These are phyloP conservation scores for Lagenidium sp. DNA, from an alignment of 352 stramenopile species.

Conservation along the genomic window DNA sequence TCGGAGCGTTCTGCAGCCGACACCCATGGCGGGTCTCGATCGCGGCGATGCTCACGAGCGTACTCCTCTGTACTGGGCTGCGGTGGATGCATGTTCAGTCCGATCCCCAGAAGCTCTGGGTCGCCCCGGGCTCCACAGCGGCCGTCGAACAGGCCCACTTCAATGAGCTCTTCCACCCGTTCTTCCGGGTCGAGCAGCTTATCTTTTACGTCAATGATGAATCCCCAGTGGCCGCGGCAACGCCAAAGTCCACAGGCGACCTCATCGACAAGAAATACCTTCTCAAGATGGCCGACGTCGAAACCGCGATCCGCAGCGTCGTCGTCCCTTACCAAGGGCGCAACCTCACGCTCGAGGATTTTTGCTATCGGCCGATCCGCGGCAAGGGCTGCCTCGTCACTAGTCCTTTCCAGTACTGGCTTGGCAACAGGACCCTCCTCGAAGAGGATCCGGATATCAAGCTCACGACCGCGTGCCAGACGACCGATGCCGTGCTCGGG, in stretches of 20 bases:
- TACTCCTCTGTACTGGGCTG: constrained; percentile 48
- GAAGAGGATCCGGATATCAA: constrained; percentile 69
- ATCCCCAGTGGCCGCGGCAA: constrained; percentile 1
- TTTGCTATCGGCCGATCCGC: constrained; percentile 73
- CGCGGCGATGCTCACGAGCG: constrained; percentile 31
- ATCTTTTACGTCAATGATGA: constrained; percentile 49
- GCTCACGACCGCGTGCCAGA: constrained; percentile 85
- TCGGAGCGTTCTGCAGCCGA: constrained; percentile 43
- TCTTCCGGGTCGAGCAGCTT: constrained; percentile 83
- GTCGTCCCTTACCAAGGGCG: constrained; percentile 19
- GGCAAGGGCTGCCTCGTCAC: constrained; percentile 77
- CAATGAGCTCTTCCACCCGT: constrained; percentile 72
- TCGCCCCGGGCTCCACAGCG: constrained; percentile 48
- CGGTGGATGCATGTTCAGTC: constrained; percentile 55
- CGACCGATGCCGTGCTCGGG: constrained; percentile 39
- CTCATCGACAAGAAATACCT: constrained; percentile 55
- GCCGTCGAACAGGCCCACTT: constrained; percentile 62
- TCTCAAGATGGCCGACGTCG: constrained; percentile 46
- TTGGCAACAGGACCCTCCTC: constrained; percentile 44
- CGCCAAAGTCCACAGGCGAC: too few species aligned
- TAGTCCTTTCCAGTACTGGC: constrained; percentile 79
- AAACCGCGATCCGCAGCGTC: constrained; percentile 40
- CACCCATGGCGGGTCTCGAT: constrained; percentile 37
- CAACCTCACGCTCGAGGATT: constrained; percentile 44
- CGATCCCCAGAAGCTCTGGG: constrained; percentile 78